These are phyloP conservation scores for Viridothelium virens DNA, from an alignment of 495 filamentous ascomycete species.

Conservation along the genomic window DNA sequence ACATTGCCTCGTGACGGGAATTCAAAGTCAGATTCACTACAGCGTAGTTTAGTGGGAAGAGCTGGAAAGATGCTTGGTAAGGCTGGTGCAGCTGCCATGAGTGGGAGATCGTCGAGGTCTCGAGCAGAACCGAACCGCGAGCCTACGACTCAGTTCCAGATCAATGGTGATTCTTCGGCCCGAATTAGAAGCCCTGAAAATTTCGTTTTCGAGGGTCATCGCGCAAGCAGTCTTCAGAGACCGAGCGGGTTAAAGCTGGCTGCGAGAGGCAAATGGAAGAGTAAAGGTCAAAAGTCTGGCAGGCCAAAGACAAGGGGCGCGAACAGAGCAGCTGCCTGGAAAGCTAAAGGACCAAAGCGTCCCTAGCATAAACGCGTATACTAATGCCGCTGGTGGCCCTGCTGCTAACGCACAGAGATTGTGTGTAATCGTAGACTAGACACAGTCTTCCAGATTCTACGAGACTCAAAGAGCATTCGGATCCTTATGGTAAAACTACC, in stretches of 20 bases:
- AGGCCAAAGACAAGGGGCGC: slow-evolving; percentile 36
- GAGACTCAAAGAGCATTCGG: too few relatives aligned
- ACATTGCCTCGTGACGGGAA: slow-evolving; percentile 25
- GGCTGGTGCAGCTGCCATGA: slow-evolving; percentile 62
- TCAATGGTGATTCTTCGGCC: slow-evolving; percentile 33
- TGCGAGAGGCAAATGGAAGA: slow-evolving; percentile 52
- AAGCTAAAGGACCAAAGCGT: slow-evolving; percentile 36
- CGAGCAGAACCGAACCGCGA: slow-evolving; percentile 4
- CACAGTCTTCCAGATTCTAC: not conserved
- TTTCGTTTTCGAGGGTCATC: slow-evolving; percentile 83
- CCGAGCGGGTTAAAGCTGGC: slow-evolving; percentile 42
- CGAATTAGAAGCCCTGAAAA: slow-evolving; percentile 50
- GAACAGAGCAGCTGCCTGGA: slow-evolving; percentile 40
- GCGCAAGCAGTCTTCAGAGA: slow-evolving; percentile 61
- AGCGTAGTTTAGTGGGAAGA: slow-evolving; percentile 64
- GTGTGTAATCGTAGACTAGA: not conserved
- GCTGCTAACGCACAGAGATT: not conserved
- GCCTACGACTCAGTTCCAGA: not conserved
- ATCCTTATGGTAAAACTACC: too few relatives aligned
- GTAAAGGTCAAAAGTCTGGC: slow-evolving; percentile 52
- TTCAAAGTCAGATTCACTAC: slow-evolving; percentile 42
- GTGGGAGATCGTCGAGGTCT: slow-evolving; percentile 29
- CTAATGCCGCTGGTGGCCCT: not conserved
- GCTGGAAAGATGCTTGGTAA: slow-evolving; percentile 75
- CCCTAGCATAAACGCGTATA: not conserved